Base-by-base conservation (phyloP, 257 asterid genomes). In the Datura wrightii region DNA sequence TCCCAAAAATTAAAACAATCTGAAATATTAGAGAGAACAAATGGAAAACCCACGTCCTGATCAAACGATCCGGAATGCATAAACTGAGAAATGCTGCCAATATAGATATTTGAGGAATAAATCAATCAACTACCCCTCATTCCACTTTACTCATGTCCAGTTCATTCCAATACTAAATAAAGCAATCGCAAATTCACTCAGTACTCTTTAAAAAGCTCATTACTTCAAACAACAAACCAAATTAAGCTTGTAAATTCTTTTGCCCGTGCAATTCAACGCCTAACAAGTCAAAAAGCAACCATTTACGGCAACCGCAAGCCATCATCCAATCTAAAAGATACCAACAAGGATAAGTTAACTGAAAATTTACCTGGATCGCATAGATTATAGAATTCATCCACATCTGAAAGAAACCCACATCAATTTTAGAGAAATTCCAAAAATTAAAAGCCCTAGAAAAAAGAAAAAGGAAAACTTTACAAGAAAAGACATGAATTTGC, bases 341-440 rank as follows among this genome's bases (percentile, higher is more conserved):
- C 46, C 15, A 80, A 83, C 83, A 82, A 79, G 19, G 4, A 60
- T 70, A 70, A 74, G 85, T 19, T 42, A 71, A 88, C 55, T 39
- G 6, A n/a, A 79, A 86, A 86, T 36, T 86, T 87, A 95, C 98
- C 98, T 93, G 98, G 98, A 92, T 95, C 98, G 74, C 98, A 95
- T 36, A 95, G 95, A 50, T 91, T 95, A 59, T 94, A 94, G 84
- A 95, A 95, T 85, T 93, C 97, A 80, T 95, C 98, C 89, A 95
- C 98, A 88, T 95, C 98, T 95, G 94, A 39, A 81, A 87, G 84
- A 52, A 50, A 16, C 41, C 76, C 63, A 66, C 2, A 85, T 80
- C 59, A 16, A 10, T 36, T 65, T 65, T 0, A 65, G 46, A 65
- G 36, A 8, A 85, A 84, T 71, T 18, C 66, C 7, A 37, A 13